Base-by-base conservation (phyloP, 2,329 filamentous ascomycete species). In the Catunica adiposa region DNA sequence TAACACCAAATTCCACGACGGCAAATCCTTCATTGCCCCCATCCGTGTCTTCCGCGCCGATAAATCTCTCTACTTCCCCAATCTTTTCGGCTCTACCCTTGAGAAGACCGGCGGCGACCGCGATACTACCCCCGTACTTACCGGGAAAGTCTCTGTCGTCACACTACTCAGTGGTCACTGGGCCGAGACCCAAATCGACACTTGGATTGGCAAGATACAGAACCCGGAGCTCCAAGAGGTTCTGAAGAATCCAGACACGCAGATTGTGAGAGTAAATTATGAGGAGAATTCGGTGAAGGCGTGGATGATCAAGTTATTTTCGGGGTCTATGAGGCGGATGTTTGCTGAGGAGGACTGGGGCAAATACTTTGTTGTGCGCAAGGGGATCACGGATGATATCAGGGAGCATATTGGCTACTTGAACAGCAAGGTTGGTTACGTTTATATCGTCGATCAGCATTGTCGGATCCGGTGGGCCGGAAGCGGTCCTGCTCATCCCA, bases 401-500 rank as follows among this genome's bases (percentile, higher is more conserved):
- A 73, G 76, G 54, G 80, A 83, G 66, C 72, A 70, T 40, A 79
- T 84, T 59, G 82, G 81, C 9, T 62, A 94, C 65, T 71, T 94
- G 65, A 98, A 98, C 69, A 82, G 80, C 61, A 94, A 89, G 69
- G 90, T 96, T 34, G 90, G 89, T 38, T 97, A 96, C 70, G 84
- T 89, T 3, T 98, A 95, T 68, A 74, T 98, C 51, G 74, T 98
- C 58, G 92, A 98, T 66, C 75, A 82, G 60, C 75, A 89, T 60
- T 95, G 89, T 67, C 85, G 82, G 69, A 94, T 98, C 62, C 79
- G 92, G 56, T 98, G 92, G 92, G 92, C 90, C 0, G 92, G 86
- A 3, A 94, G 89, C 64, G 86, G 83, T 11, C 66, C 74, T 50
- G 79, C 82, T 48, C 74, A 80, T 59, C 75, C 75, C 0, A 76